Evolutionary conservation across 192 early-diverging fungal genomes (phyloP), one percentile per base, ranked within the genome.

Genomic region (Nowakowskiella sp.): DNA sequence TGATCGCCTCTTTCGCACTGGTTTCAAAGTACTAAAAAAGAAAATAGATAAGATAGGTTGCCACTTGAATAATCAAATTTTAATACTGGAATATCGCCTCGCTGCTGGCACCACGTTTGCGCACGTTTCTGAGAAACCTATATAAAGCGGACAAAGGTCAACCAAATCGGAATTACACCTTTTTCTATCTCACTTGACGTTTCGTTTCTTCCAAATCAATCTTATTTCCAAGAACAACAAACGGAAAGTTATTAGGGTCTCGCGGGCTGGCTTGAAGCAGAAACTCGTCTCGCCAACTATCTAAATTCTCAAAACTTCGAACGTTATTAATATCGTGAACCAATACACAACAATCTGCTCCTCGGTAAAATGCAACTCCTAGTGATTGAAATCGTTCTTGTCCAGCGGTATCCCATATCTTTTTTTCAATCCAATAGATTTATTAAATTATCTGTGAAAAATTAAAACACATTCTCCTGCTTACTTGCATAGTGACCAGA

Each of bases 191-290:
- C 72, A 90, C 90, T 84, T 87, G 85, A 51, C 91, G 67, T 69
- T 86, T 88, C 30, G 77, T 77, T 60, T 97, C 92, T 61, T 97
- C 96, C 65, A 99, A 70, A 66, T 99, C 96, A 43, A 99, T 81
- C 78, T 99, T 99, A 76, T 99, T 99, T 45, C 94, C 96, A n/a
- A 99, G 71, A 10, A 99, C 91, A 44, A 99, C 90, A 75, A 99
- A 99, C 31, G 96, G 96, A 68, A 99, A 99, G 76, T 86, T 92
- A 60, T 99, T 94, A 4, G 94, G 91, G 54, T 93, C 89, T 44
- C 87, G 68, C 36, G 96, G 92, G 10, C 82, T 86, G 21, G 90
- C 91, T 64, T 99, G 96, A 31, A 96, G 75, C 74, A 99, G 67
- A 61, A 99, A 99, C 75, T 99, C 96, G 72, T 97, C 94, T 66